Evolutionary conservation across 768 basidiomycete species (phyloP).

Genomic region (Holtermannia corniformis): DNA sequence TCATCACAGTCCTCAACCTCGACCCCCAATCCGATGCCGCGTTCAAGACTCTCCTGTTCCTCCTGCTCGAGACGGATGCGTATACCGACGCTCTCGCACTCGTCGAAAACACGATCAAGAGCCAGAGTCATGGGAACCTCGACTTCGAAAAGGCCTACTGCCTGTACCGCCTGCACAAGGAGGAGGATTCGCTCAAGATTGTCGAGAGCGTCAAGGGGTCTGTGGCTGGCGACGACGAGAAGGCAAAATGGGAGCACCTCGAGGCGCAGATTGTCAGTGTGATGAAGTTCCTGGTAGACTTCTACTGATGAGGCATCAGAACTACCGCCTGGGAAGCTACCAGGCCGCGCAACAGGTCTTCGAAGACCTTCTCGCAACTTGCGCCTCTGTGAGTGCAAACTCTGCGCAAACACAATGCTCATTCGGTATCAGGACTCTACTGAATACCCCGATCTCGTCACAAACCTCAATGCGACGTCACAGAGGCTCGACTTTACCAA

Average conservation of each 20-base stretch:
- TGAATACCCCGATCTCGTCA: slow-evolving; percentile 77
- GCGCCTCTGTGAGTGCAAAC: slow-evolving; percentile 55
- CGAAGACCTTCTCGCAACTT: slow-evolving; percentile 66
- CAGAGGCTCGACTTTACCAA: slow-evolving; percentile 73
- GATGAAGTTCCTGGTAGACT: neutral
- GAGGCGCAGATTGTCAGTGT: slow-evolving; percentile 75
- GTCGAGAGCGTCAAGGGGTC: slow-evolving; percentile 44
- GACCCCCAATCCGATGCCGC: slow-evolving; percentile 56
- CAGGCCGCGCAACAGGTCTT: slow-evolving; percentile 65
- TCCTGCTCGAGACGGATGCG: slow-evolving; percentile 77
- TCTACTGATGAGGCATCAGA: slow-evolving; percentile 46
- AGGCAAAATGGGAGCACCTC: slow-evolving; percentile 63
- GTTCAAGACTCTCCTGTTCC: slow-evolving; percentile 70
- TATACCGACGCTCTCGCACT: slow-evolving; percentile 61
- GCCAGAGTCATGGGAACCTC: slow-evolving; percentile 16
- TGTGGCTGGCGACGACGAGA: slow-evolving; percentile 34
- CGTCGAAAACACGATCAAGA: slow-evolving; percentile 41
- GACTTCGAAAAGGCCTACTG: slow-evolving; percentile 70
- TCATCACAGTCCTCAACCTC: slow-evolving; percentile 57
- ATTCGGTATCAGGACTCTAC: slow-evolving; percentile 57
- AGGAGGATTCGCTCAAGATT: slow-evolving; percentile 55
- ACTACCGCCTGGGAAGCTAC: slow-evolving; percentile 69
- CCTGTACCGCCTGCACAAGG: slow-evolving; percentile 70
- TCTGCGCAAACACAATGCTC: neutral
- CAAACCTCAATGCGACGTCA: slow-evolving; percentile 72